These are phyloP conservation scores for Eucalyptus erythrocorys DNA, from an alignment of 345 rosid species.

Conservation along the genomic window DNA sequence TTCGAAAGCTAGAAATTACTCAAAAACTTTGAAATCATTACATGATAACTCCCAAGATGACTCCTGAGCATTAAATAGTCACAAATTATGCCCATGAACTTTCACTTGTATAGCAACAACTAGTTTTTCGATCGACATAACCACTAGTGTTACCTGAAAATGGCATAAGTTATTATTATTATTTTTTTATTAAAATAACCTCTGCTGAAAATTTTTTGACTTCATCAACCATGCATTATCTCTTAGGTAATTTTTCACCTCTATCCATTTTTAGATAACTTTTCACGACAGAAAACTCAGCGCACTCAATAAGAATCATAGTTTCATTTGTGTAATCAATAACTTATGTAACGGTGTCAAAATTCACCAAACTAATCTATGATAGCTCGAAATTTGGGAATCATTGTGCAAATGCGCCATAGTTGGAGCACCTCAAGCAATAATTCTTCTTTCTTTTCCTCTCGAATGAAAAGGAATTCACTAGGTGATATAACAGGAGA, in stretches of 20 bases:
- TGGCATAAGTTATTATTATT: not conserved
- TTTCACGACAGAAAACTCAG: not conserved
- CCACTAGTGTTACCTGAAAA: fast-evolving
- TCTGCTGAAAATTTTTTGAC: not conserved
- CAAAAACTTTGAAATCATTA: not conserved
- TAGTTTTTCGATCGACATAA: not conserved
- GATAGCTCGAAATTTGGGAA: not conserved
- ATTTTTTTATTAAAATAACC: not conserved
- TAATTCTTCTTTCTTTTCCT: not conserved
- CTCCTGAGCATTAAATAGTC: not conserved
- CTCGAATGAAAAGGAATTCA: not conserved
- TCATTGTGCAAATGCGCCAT: not conserved
- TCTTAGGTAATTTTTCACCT: not conserved
- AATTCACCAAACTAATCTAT: not conserved
- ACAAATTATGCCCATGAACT: not conserved
- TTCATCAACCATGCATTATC: not conserved
- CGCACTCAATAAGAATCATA: fast-evolving
- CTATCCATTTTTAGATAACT: not conserved
- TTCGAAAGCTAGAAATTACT: not conserved
- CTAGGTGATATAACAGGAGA: not conserved
- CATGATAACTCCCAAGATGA: not conserved
- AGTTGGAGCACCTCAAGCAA: not conserved
- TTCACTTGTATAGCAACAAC: not conserved
- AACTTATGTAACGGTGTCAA: not conserved
- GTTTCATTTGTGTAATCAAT: not conserved